Base-by-base conservation (phyloP, 2,329 filamentous ascomycete species). In the Ceratocystis smalleyi region DNA sequence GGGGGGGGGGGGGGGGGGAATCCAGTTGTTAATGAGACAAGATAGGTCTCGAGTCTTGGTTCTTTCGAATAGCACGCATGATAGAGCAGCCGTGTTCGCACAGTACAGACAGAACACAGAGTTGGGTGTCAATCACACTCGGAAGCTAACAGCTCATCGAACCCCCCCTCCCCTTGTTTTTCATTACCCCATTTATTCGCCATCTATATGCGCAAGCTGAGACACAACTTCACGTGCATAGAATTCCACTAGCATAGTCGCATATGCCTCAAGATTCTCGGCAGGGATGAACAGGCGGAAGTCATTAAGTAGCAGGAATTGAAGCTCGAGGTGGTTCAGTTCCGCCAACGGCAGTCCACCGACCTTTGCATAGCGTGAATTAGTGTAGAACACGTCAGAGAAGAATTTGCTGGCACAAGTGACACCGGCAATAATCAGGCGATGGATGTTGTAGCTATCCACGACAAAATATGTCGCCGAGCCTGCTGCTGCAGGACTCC, bases 341-440 rank as follows among this genome's bases (percentile, higher is more conserved):
- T 99, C 94, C 24, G 88, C 84, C 30, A 97, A 79, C 1, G 94
- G 94, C 19, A 99, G 80, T 60, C 94, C 94, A 67, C 94, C 94
- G 71, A 99, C 94, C 88, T 97, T 99, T 67, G 94, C 94, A 74
- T 99, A 99, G 84, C 94, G 84, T 64, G 94, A 97, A 75, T 99
- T 99, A 8, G 94, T 99, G 73, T 97, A 99, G 71, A 99, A 99
- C 49, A 97, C 92, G 76, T 99, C 83, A 4, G 92, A 97, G 76
- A 99, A 99, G 80, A 97, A 99, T 75, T 99, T 99, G 82, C 92
- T 97, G 4, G 94, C 91, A 75, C 94, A 97, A 2, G 94, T 99
- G 55, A 99, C 94, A 43, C 92, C 94, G 1, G 94, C 90, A 72
- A 99, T 99, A 64, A 97, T 91, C 64, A 99, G 79, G 64, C 94